A percentile compares a stretch with the other conserved stretches of the same genome.
phyloP scores from a whole-genome alignment of 306 rosid genomes.

The Trifolium subterraneum region DNA sequence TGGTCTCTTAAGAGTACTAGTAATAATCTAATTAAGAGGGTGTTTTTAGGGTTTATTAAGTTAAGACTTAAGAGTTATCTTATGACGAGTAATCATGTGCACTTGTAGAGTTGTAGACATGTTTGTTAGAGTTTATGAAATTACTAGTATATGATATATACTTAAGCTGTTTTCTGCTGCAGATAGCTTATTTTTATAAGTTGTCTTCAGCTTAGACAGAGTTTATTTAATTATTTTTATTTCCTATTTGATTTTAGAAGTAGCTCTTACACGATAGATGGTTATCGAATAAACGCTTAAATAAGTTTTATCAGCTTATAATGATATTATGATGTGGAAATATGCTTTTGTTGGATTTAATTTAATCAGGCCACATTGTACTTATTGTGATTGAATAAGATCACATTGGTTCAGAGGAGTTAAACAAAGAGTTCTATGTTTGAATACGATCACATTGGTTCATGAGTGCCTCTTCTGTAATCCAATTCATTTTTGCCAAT shows the following conservation, averaged over 20 bases:
- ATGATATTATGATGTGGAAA: conserved; percentile 2
- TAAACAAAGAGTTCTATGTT: too few relatives aligned
- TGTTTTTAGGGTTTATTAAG: too few relatives aligned
- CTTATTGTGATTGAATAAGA: background rate
- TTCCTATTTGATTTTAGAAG: background rate
- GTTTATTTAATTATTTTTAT: background rate
- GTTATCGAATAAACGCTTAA: background rate
- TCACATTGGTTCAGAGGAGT: conserved; percentile 13
- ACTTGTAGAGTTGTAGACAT: too few relatives aligned
- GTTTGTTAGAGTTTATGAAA: too few relatives aligned
- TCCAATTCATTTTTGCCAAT: background rate
- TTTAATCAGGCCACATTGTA: background rate
- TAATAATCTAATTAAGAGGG: too few relatives aligned
- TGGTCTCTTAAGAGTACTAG: background rate
- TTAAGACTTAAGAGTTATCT: too few relatives aligned
- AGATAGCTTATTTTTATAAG: background rate
- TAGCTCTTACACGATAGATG: background rate
- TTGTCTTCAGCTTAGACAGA: background rate
- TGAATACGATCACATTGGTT: too few relatives aligned
- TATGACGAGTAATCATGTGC: too few relatives aligned
- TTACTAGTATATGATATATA: background rate
- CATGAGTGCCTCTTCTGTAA: too few relatives aligned
- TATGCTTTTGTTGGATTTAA: conserved; percentile 26
- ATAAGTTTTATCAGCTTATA: background rate
- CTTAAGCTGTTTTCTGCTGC: background rate